Evolutionary conservation across 2,329 filamentous ascomycete species (phyloP).

Genomic region (Zymoseptoria tritici): DNA sequence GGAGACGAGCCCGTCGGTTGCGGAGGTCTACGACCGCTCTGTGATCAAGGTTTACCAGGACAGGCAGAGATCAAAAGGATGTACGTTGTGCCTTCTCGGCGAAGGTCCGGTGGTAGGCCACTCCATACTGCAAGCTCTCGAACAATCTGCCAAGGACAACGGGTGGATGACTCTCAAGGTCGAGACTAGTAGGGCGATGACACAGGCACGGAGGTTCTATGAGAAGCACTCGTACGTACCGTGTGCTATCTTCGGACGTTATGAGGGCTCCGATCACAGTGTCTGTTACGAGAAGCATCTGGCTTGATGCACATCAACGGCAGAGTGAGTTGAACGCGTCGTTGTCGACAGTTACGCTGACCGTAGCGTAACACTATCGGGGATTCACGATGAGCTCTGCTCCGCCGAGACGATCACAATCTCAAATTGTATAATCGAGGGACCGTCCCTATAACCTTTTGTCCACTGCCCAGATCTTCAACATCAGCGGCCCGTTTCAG

Average conservation of each 20-base stretch:
- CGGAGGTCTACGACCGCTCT: conserved; percentile 1
- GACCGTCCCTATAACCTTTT: too few relatives aligned
- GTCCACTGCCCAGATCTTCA: neutral
- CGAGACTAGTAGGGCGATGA: conserved; percentile 2
- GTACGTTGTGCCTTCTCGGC: conserved; percentile 3
- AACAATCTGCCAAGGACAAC: neutral
- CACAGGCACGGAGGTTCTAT: neutral
- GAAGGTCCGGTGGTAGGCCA: neutral
- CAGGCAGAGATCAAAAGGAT: conserved; percentile 2
- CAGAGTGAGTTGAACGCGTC: too few relatives aligned
- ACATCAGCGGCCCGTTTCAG: neutral
- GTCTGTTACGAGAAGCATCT: neutral
- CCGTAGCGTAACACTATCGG: too few relatives aligned
- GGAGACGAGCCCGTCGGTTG: neutral
- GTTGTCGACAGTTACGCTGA: too few relatives aligned
- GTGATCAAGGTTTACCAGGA: neutral
- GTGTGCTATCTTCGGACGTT: neutral
- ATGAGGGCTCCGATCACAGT: neutral
- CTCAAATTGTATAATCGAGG: too few relatives aligned
- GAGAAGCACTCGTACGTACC: neutral
- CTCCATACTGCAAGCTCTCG: neutral
- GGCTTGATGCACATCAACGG: neutral
- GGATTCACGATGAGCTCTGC: too few relatives aligned
- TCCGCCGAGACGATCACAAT: too few relatives aligned
- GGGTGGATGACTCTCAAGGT: neutral